Evolutionary conservation across 2,329 filamentous ascomycete species (phyloP).

Genomic region (Scedosporium minutisporum): DNA sequence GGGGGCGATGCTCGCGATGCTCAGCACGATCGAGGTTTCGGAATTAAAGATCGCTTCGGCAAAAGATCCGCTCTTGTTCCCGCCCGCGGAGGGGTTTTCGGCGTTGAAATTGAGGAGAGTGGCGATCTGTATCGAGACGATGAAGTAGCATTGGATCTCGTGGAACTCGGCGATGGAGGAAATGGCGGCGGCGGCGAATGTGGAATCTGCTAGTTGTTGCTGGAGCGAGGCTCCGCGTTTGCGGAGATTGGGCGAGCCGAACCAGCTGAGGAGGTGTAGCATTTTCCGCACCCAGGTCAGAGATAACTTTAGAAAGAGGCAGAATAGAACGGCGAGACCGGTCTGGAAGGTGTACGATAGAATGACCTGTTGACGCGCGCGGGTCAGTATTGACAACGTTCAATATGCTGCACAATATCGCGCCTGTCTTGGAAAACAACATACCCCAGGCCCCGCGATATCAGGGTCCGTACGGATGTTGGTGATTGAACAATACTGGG

Average conservation of each 20-base stretch:
- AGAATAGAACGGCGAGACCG: not conserved
- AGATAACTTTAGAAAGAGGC: conserved; percentile 1
- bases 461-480: not conserved
- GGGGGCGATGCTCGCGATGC: not conserved
- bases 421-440: not conserved
- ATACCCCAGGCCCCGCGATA: conserved; percentile 3
- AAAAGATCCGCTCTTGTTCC: not conserved
- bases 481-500: not conserved
- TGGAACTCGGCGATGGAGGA: conserved; percentile 3
- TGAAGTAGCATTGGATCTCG: not conserved
- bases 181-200: not conserved
- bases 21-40: not conserved
- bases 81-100: not conserved
- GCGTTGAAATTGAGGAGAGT: not conserved
- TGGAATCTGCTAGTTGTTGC: not conserved
- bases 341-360: conserved; percentile 1
- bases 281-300: not conserved
- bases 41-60: not conserved
- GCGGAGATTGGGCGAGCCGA: not conserved
- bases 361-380: not conserved
- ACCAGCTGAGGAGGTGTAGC: not conserved
- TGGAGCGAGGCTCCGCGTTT: not conserved
- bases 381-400: not conserved
- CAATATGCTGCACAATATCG: not conserved
- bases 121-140: not conserved